Percentiles rank a stretch among this genome's conserved stretches.
These are phyloP conservation scores for Penicillium sp. DNA, from an alignment of 2,329 filamentous ascomycete species.

Conservation along the genomic window DNA sequence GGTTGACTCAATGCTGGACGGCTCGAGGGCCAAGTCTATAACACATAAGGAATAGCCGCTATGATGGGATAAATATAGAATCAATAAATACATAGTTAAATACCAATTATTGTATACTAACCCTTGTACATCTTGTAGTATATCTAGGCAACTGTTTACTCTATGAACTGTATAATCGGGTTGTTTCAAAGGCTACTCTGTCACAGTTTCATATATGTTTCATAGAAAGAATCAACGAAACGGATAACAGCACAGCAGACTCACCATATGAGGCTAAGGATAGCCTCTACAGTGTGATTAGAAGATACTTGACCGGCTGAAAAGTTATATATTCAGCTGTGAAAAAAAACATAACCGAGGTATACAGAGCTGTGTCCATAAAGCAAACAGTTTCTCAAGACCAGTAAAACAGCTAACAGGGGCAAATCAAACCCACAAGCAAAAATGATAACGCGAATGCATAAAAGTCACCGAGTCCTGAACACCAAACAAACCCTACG, in stretches of 20 bases:
- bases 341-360: neutral
- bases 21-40: neutral
- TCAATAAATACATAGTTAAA: neutral
- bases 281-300: neutral
- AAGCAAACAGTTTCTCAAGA: neutral
- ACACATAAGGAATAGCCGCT: too few species aligned
- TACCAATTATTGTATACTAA: too few species aligned
- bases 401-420: neutral
- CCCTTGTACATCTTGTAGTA: too few species aligned
- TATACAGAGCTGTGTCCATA: neutral
- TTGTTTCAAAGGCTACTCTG: neutral
- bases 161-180: neutral
- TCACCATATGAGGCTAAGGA: neutral
- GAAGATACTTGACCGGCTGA: neutral
- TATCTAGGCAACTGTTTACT: neutral
- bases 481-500: conserved; percentile 3
- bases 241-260: neutral
- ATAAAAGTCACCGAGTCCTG: neutral
- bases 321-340: neutral
- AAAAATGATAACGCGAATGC: conserved; percentile 1
- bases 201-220: neutral
- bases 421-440: neutral
- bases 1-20: neutral
- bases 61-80: neutral
- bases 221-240: neutral